Evolutionary conservation across 768 basidiomycete genomes (phyloP).

Genomic region (Boletus fagicola): DNA sequence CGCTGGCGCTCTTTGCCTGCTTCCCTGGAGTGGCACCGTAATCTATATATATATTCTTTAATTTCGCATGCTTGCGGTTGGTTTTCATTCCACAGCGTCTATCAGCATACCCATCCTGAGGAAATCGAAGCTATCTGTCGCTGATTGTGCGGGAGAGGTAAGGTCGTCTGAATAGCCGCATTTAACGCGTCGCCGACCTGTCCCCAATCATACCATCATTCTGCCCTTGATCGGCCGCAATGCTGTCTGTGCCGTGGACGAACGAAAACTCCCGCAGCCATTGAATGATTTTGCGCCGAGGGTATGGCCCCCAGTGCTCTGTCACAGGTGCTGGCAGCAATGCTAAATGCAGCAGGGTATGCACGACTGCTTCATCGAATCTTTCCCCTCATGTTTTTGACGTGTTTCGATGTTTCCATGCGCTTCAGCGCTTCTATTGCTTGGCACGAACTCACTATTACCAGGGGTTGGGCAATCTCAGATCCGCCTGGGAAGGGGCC

Average conservation of each 20-base stretch:
- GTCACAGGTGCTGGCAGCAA: constrained; percentile 2
- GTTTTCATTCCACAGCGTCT: constrained; percentile 13
- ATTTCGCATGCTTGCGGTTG: constrained; percentile 13
- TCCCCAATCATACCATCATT: constrained; percentile 25
- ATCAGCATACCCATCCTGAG: constrained; percentile 10
- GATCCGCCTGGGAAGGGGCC: constrained; percentile 17
- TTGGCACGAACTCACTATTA: constrained; percentile 19
- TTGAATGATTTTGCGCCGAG: constrained; percentile 9
- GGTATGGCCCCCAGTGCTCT: not conserved
- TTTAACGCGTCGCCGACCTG: constrained; percentile 27
- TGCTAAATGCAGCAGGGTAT: constrained; percentile 17
- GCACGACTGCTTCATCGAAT: constrained; percentile 14
- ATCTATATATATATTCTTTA: constrained; percentile 10
- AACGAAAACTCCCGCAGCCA: constrained; percentile 11
- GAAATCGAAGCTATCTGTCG: constrained; percentile 19
- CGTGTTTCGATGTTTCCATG: constrained; percentile 24
- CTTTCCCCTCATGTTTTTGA: constrained; percentile 26
- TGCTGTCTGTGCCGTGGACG: constrained; percentile 12
- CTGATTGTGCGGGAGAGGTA: constrained; percentile 20
- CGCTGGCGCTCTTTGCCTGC: not conserved
- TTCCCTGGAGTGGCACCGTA: constrained; percentile 10
- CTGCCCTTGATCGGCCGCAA: constrained; percentile 26
- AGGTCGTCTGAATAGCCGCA: constrained; percentile 12
- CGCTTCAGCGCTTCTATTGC: constrained; percentile 15
- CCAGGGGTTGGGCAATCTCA: constrained; percentile 26